Base-by-base conservation (phyloP, 2,329 filamentous ascomycete genomes). In the Rutstroemia sp. region DNA sequence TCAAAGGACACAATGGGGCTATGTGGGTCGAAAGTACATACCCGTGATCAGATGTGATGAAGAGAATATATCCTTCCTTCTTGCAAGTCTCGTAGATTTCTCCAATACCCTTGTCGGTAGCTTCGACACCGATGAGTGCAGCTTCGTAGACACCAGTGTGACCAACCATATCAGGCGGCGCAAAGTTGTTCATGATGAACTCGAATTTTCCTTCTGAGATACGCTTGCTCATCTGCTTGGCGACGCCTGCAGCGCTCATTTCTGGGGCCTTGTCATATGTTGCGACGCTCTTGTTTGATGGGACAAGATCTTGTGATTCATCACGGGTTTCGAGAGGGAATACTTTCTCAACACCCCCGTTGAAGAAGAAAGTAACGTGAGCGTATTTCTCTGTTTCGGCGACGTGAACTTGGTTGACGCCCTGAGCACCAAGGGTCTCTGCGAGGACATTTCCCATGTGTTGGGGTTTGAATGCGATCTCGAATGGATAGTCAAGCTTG, bases 151-250 rank as follows among this genome's bases (percentile, higher is more conserved):
- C 91, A 70, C 94, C 94, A 10, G 94, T 99, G 78, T 99, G 94
- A 65, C 94, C 94, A 63, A 99, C 94, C 94, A 99, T 99, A 77
- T 99, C 94, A 18, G 94, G 94, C 44, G 94, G 94, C 44, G 94
- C 94, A 75, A 99, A 97, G 84, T 99, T 99, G 85, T 97, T 96
- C 94, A 99, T 99, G 73, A 99, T 80, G 71, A 99, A 97, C 70
- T 94, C 91, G 75, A 92, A 96, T 70, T 88, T 85, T 69, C 87
- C 83, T 73, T 95, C 90, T 25, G 74, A 82, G 63, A 99, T 86
- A 58, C 92, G 86, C 79, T 96, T 94, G 72, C 78, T 83, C 58
- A 96, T 87, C 77, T 95, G 92, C 69, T 95, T 81, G 50, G 90
- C 94, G 14, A 99, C 94, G 46, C 81, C 88, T 65, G 86, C 89